Evolutionary conservation across 805 yeast species (phyloP), one percentile per base, ranked within the genome.

Genomic region (Candida adriatica): DNA sequence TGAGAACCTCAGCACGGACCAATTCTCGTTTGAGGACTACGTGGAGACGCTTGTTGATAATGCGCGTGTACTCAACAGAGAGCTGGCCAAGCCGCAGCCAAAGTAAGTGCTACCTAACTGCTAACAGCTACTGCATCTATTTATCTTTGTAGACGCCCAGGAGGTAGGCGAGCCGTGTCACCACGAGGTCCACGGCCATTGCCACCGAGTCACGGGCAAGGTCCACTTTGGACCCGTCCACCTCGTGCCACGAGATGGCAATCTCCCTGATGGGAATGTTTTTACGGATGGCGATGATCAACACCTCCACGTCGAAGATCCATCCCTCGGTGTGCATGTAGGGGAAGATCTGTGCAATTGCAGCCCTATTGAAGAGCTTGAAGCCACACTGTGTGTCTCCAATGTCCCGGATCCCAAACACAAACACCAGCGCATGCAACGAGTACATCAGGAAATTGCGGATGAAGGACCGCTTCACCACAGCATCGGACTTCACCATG

Each of bases 351-450:
- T 49, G 48, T 13, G 47, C 50, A 16, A 79, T 70, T 0, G 96
- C 80, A 7, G 66, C 61, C 38, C 76, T 71, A 45, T 90, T 84
- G 58, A 90, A 92, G 56, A 92, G 61, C 58, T 92, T 92, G 63
- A 92, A 92, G 3, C 98, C 98, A 62, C 98, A 92, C 62, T 92
- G 98, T 8, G 98, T 92, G 57, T 92, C 98, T 38, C 80, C 75
- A 39, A 92, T 76, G 6, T 75, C 68, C 44, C 94, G 68, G 28
- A 92, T 83, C 11, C 98, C 98, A 62, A 92, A 90, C 6, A 88
- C 62, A 51, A 62, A 92, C 18, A 92, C 90, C 45, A 92, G 64
- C 3, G 86, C 64, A 55, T 92, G 97, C 40, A 92, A 69, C 6
- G 94, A 86, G 55, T 87, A 80, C 98, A 92, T 92, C 51, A 92